Percentiles rank a stretch among this genome's conserved stretches.
These are phyloP conservation scores for Musa balbisiana DNA, from an alignment of 202 grass and related monocot species.

Conservation along the genomic window DNA sequence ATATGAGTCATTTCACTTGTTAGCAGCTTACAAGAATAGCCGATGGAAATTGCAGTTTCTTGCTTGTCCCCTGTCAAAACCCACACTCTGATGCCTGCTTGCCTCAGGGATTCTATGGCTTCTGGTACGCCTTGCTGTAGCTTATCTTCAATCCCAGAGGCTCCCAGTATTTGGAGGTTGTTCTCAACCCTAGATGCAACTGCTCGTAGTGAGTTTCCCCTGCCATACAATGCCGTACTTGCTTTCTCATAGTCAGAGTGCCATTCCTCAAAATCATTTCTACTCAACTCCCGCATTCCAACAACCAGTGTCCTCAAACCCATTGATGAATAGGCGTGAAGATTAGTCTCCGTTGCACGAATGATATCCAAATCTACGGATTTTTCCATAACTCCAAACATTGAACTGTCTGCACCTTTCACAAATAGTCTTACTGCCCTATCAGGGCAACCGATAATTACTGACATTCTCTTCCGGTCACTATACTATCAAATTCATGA, in stretches of 20 bases:
- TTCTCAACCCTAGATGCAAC: slow-evolving; percentile 63
- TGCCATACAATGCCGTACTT: slow-evolving; percentile 63
- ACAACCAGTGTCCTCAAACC: slow-evolving; percentile 77
- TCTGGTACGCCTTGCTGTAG: slow-evolving; percentile 89
- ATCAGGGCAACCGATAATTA: slow-evolving; percentile 68
- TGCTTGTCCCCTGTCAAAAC: slow-evolving; percentile 97
- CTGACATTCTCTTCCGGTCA: slow-evolving; percentile 94
- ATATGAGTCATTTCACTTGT: slow-evolving; percentile 75
- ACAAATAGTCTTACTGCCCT: slow-evolving; percentile 64
- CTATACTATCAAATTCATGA: slow-evolving; percentile 97
- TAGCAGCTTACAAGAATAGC: slow-evolving; percentile 85
- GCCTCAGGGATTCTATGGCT: slow-evolving; percentile 78
- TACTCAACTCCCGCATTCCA: slow-evolving; percentile 50
- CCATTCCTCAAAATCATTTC: slow-evolving; percentile 59
- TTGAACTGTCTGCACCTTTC: slow-evolving; percentile 85
- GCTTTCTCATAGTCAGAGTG: slow-evolving; percentile 56
- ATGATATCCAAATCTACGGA: slow-evolving; percentile 40
- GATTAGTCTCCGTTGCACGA: slow-evolving; percentile 61
- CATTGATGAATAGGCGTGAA: slow-evolving; percentile 62
- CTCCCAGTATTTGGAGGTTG: slow-evolving; percentile 59
- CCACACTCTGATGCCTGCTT: slow-evolving; percentile 94
- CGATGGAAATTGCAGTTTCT: slow-evolving; percentile 96
- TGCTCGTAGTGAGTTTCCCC: slow-evolving; percentile 43
- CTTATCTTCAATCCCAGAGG: slow-evolving; percentile 92
- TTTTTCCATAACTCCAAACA: slow-evolving; percentile 61